Conservation (phyloP, 2,329 filamentous ascomycete genomes). For the Hymenoscyphus albidus region DNA sequence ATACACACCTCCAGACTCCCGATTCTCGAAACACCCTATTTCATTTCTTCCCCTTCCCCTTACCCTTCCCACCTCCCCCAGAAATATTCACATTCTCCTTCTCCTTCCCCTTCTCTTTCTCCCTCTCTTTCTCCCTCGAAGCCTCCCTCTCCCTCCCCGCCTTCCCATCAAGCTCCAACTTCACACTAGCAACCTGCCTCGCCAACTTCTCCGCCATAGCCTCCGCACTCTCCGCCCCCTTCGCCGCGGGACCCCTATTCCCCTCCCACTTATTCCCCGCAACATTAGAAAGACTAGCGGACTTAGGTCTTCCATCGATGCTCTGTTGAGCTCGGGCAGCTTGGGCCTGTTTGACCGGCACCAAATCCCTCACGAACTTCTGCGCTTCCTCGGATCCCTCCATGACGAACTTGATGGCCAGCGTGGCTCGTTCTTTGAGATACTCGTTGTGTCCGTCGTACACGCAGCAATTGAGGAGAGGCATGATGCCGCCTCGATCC, state of each 20-base stretch:
- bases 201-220: slow-evolving; percentile 8
- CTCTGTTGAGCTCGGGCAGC: slow-evolving; percentile 14
- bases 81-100: not conserved
- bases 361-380: slow-evolving; percentile 59
- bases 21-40: not conserved
- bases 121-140: not conserved
- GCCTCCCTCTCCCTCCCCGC: slow-evolving; percentile 1
- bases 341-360: slow-evolving; percentile 31
- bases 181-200: slow-evolving; percentile 3
- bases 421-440: slow-evolving; percentile 84
- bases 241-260: not conserved
- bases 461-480: slow-evolving; percentile 81
- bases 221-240: slow-evolving; percentile 3
- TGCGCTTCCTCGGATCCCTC: slow-evolving; percentile 72
- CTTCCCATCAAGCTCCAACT: not conserved
- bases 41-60: slow-evolving; percentile 9
- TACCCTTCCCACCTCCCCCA: slow-evolving; percentile 8
- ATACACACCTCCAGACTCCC: not conserved
- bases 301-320: slow-evolving; percentile 2
- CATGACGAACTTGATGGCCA: slow-evolving; percentile 80
- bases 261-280: not conserved
- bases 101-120: not conserved
- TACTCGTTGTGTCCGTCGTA: slow-evolving; percentile 94
- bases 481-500: slow-evolving; percentile 78
- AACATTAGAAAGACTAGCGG: not conserved